These are phyloP conservation scores for Tolypocladium nubicola DNA, from an alignment of 2,329 filamentous ascomycete genomes.

Conservation along the genomic window DNA sequence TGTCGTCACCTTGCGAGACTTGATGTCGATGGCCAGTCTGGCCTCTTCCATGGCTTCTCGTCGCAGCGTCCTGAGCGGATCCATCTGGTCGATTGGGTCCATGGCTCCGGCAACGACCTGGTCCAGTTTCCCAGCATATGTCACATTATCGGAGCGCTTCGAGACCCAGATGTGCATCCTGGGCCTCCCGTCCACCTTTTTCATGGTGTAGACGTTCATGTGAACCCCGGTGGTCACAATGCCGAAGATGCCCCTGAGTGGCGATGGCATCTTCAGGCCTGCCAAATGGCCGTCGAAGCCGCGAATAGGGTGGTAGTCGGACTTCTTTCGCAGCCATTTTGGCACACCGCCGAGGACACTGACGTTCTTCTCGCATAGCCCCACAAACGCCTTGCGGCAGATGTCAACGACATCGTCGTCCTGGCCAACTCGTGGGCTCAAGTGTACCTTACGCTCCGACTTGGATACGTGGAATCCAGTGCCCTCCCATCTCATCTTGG, in stretches of 20 bases:
- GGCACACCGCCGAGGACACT: conserved; percentile 13
- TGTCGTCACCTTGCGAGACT: conserved; percentile 9
- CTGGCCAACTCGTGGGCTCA: conserved; percentile 7
- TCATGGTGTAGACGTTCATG: conserved; percentile 23
- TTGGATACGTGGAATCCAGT: conserved; percentile 9
- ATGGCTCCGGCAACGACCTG: conserved; percentile 26
- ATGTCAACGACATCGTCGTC: conserved; percentile 6
- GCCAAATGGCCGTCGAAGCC: conserved; percentile 9
- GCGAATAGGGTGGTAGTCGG: conserved; percentile 17
- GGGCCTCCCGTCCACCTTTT: conserved; percentile 8
- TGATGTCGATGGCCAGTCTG: conserved; percentile 13
- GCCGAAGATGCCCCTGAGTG: conserved; percentile 22
- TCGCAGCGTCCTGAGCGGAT: conserved; percentile 15
- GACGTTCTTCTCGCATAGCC: conserved; percentile 15
- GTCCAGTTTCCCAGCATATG: conserved; percentile 24
- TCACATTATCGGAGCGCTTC: conserved; percentile 15
- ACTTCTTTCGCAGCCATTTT: conserved; percentile 13
- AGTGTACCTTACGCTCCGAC: conserved; percentile 8
- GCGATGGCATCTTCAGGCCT: conserved; percentile 18
- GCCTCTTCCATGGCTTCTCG: conserved; percentile 25
- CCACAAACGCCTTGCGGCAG: conserved; percentile 11
- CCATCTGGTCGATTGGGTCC: conserved; percentile 16
- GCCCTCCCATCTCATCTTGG: conserved; percentile 10
- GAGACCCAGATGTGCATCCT: conserved; percentile 22
- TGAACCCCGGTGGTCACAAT: conserved; percentile 25